Evolutionary conservation across 768 basidiomycete genomes (phyloP), one percentile per base, ranked within the genome.

Genomic region (Leccinum broughii): DNA sequence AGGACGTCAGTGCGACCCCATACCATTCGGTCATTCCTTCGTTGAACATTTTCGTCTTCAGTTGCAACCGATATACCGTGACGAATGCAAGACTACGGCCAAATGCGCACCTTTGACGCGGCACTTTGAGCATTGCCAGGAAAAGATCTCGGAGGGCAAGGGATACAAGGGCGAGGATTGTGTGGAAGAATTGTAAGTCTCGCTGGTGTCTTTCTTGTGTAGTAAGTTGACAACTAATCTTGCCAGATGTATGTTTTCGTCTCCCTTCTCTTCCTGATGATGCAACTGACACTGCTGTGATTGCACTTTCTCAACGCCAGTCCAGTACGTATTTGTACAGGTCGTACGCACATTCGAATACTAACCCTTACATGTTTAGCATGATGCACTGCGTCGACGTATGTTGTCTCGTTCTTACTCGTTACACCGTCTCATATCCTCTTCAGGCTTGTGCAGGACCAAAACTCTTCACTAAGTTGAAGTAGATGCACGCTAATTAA

Each of bases 321-420:
- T 91, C 84, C 92, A 90, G 89, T 92, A 73, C 66, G 88, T 83
- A 57, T 59, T 49, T 49, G 24, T 24, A 53, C 51, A 39, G 22
- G 49, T 53, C 54, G 1, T 6, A 22, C 7, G 30, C 2, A 37
- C 35, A 30, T 30, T 28, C 13, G 13, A 2, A 52, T 28, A 65
- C 51, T 69, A 56, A 67, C 46, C 28, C 35, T 28, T 6, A 49
- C 57, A 3, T 58, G 34, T 28, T 15, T 67, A 92, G 88, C 77
- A 83, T 93, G 87, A 95, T 95, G 92, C 94, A 95, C 79, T 95
- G 92, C 69, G 90, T 88, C 57, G 92, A 95, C 66, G 92, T 93
- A 78, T 59, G 89, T 80, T 44, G 4, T 41, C 28, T 32, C 6
- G 24, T 34, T 55, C 32, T 24, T n/a, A 10, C 30, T 28, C 3